phyloP scores from a whole-genome alignment of 2,329 filamentous ascomycete species.

The Niveomyces coronatus region DNA sequence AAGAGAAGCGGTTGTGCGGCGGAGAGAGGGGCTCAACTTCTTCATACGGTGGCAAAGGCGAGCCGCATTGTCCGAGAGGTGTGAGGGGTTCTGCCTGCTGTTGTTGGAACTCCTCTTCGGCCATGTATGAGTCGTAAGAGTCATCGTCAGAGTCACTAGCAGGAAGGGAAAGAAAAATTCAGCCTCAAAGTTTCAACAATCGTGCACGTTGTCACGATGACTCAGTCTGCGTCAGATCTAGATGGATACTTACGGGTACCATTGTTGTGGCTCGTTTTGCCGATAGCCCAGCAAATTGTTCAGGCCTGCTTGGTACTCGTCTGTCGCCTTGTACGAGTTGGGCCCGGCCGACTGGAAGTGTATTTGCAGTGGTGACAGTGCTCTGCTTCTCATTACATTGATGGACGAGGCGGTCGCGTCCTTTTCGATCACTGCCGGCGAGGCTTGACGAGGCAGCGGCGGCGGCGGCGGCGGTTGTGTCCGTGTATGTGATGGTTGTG shows the following conservation, averaged over 20 bases:
- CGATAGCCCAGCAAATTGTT: conserved; percentile 6
- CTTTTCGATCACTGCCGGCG: not conserved
- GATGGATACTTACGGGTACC: conserved; percentile 19
- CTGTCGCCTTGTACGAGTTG: not conserved
- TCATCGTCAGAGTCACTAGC: not conserved
- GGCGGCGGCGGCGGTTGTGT: not conserved
- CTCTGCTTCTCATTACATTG: not conserved
- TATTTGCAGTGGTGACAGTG: conserved; percentile 2
- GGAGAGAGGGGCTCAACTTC: conserved; percentile 4
- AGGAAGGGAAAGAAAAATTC: too few species aligned
- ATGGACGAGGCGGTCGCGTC: too few species aligned
- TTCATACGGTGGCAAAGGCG: conserved; percentile 1
- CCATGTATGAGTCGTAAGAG: too few species aligned
- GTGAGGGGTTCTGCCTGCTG: not conserved
- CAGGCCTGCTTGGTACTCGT: conserved; percentile 7
- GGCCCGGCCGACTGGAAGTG: not conserved
- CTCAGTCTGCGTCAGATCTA: not conserved
- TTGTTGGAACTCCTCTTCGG: not conserved
- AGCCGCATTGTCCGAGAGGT: not conserved
- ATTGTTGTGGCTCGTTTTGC: conserved; percentile 5
- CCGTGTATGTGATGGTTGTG: not conserved
- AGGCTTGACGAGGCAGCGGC: not conserved
- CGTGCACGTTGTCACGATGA: too few species aligned
- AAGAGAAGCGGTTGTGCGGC: conserved; percentile 5
- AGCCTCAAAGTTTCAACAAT: too few species aligned